phyloP scores from a whole-genome alignment of 2,329 filamentous ascomycete genomes.

The Cytospora schulzeri region DNA sequence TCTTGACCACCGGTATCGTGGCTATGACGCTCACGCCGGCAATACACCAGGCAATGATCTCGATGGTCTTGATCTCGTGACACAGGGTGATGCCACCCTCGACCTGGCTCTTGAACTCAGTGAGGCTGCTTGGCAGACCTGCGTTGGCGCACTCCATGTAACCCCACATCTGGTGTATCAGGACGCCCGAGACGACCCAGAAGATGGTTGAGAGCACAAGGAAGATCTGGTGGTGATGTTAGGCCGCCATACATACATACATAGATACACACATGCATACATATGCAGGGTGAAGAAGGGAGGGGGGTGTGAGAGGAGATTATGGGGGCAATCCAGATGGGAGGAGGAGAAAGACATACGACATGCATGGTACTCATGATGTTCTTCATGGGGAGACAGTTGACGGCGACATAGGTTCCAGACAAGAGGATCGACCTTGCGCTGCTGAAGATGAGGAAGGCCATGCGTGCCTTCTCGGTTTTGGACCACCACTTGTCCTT shows the following conservation, averaged over 20 bases:
- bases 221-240: constrained; percentile 11
- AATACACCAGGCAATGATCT: constrained; percentile 22
- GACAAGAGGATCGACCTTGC: constrained; percentile 19
- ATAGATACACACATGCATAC: no score
- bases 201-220: constrained; percentile 21
- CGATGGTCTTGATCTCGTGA: constrained; percentile 26
- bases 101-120: constrained; percentile 22
- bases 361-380: constrained; percentile 20
- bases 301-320: no score
- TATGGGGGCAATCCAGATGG: no score
- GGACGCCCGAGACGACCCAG: constrained; percentile 21
- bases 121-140: constrained; percentile 9
- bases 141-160: constrained; percentile 22
- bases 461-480: constrained; percentile 22
- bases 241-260: background rate
- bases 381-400: constrained; percentile 15
- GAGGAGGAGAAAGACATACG: background rate
- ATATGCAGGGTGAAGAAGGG: background rate
- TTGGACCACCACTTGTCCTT: constrained; percentile 19
- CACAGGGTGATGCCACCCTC: constrained; percentile 20
- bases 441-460: constrained; percentile 23
- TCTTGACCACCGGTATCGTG: constrained; percentile 23
- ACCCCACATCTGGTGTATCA: constrained; percentile 23
- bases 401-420: constrained; percentile 4
- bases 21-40: constrained; percentile 21